A percentile compares a stretch with the other conserved stretches of the same genome.
Evolutionary conservation across 441 rosid species (phyloP).

Genomic region (Pelargonium citronellum): DNA sequence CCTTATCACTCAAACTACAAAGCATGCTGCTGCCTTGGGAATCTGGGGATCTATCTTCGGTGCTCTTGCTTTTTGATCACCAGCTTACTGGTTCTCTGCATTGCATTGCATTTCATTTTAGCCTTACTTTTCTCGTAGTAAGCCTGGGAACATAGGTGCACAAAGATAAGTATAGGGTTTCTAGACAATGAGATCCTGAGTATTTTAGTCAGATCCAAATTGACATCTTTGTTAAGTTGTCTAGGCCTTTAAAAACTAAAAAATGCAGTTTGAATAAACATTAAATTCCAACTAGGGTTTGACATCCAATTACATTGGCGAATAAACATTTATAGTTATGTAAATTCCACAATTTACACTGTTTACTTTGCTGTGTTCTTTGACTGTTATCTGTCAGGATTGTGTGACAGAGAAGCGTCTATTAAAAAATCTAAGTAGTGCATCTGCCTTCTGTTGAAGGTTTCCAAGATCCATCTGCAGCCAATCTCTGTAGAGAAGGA

Average conservation of each 20-base stretch:
- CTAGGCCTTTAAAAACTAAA: background rate
- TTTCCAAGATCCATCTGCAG: slow-evolving; percentile 50
- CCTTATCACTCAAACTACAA: background rate
- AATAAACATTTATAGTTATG: background rate
- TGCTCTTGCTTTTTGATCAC: background rate
- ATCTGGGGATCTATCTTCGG: background rate
- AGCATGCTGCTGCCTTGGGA: background rate
- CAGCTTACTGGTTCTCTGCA: background rate
- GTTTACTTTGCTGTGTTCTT: background rate
- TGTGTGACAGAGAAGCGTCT: slow-evolving; percentile 47
- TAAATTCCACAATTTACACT: background rate
- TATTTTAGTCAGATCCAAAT: background rate
- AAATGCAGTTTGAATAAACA: background rate
- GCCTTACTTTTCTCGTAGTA: background rate
- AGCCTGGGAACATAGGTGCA: no score
- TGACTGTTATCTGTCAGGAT: slow-evolving; percentile 26
- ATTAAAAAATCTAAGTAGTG: slow-evolving; percentile 55
- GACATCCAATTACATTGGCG: background rate
- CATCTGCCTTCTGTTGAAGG: slow-evolving; percentile 61
- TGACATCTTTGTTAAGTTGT: background rate
- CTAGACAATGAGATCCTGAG: background rate
- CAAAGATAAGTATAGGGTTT: slow-evolving; percentile 4
- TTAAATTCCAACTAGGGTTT: no score
- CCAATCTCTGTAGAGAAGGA: slow-evolving; percentile 56
- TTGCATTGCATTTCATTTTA: no score